Conservation (phyloP, 495 filamentous ascomycete genomes). For the Penicillium longicatenatum region DNA sequence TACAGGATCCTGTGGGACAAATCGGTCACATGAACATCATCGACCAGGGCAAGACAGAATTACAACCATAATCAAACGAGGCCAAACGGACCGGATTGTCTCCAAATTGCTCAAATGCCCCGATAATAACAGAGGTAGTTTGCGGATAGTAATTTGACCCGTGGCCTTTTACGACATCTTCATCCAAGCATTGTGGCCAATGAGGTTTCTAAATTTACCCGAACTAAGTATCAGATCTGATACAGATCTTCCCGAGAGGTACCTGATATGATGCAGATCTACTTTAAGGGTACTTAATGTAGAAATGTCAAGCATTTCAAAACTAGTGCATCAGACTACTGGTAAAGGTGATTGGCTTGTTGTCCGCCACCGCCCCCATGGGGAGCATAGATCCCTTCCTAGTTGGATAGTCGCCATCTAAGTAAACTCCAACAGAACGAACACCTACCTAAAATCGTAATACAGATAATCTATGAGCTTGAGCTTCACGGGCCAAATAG, state of each 20-base stretch:
- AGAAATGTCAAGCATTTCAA: neutral
- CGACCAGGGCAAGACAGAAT: too few relatives aligned
- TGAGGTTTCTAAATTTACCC: neutral
- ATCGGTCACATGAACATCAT: too few relatives aligned
- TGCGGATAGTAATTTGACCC: too few relatives aligned
- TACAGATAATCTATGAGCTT: neutral
- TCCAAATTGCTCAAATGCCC: too few relatives aligned
- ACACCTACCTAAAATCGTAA: neutral
- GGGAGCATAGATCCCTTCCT: neutral
- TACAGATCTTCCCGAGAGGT: neutral
- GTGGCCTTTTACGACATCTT: too few relatives aligned
- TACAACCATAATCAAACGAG: too few relatives aligned
- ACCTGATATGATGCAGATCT: constrained; percentile 23
- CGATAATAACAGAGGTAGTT: too few relatives aligned
- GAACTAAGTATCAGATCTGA: constrained; percentile 32
- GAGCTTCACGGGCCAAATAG: neutral
- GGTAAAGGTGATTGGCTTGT: neutral
- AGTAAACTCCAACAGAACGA: neutral
- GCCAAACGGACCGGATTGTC: too few relatives aligned
- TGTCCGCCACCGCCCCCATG: neutral
- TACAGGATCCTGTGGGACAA: too few relatives aligned
- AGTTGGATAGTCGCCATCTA: neutral
- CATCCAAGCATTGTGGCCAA: constrained; percentile 4
- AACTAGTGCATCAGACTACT: neutral
- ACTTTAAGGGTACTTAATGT: constrained; percentile 21